Evolutionary conservation across 176 grass and related monocot species (phyloP).

Genomic region (Zoysia japonica): DNA sequence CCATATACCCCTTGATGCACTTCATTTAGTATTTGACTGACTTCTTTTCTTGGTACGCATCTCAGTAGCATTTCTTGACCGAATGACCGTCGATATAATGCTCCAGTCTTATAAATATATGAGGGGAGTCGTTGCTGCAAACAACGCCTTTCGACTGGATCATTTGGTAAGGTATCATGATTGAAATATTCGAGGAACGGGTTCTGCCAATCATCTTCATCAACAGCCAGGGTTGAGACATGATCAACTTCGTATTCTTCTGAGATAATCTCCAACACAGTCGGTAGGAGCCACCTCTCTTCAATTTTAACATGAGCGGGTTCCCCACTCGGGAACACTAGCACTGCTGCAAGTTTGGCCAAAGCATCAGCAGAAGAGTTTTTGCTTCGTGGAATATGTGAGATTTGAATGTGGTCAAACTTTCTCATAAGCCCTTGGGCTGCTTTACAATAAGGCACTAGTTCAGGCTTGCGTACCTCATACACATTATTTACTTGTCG

Average conservation of each 20-base stretch:
- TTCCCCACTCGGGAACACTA: background rate
- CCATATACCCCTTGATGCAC: background rate
- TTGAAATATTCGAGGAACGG: background rate
- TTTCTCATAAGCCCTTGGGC: background rate
- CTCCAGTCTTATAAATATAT: background rate
- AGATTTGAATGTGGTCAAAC: background rate
- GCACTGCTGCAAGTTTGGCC: background rate
- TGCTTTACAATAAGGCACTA: background rate
- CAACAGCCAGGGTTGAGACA: rapidly evolving
- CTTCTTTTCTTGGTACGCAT: background rate
- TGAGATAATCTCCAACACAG: background rate
- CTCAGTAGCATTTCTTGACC: background rate
- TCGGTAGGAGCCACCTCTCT: background rate
- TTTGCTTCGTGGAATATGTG: background rate
- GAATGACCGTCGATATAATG: background rate
- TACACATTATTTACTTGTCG: background rate
- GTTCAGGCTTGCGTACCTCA: background rate
- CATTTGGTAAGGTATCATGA: background rate
- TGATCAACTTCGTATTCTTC: background rate
- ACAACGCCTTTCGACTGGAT: background rate
- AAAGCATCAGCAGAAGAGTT: background rate
- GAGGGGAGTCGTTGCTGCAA: background rate
- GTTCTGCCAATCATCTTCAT: background rate
- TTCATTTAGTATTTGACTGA: background rate
- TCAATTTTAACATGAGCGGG: rapidly evolving